Evolutionary conservation across 495 filamentous ascomycete genomes (phyloP), one percentile per base, ranked within the genome.

Genomic region (Massariosphaeria phaeospora): DNA sequence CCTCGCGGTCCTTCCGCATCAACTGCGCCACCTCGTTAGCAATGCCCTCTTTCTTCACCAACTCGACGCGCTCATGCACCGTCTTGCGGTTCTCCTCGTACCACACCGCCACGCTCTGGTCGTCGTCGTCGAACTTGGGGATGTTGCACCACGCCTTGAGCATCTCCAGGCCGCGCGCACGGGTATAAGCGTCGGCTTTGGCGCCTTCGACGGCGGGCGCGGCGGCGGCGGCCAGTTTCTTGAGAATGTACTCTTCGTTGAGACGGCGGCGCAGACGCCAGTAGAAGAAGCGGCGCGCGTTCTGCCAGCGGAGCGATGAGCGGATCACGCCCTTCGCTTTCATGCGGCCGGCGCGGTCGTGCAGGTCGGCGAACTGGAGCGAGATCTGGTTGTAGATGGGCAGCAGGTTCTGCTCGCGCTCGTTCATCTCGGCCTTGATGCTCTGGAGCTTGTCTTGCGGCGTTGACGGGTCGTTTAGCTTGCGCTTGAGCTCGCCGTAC

Each of bases 211-310:
- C 31, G 13, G 38, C 8, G 12, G 61, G 52, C 1, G 57, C 63
- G 15, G 72, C 65, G 7, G 84, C 80, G 21, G 76, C 63, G 20
- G 81, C 72, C 81, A 97, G 87, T 69, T 86, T 84, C 73, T 89
- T 91, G 69, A 97, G 77, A 67, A 97, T 87, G 67, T 88, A 85
- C 72, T 98, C 91, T 73, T 98, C 93, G 72, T 94, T 96, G 64
- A 98, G 77, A 73, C 94, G 82, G 69, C 93, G 88, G 70, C 93
- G 91, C 48, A 95, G 85, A 77, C 93, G 91, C 93, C 93, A 98
- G 84, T 96, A 98, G 82, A 98, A 97, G 87, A 96, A 98, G 67
- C 94, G 88, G 59, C 93, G 84, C 40, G 91, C 84, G 56, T 96
- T 83, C 68, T 82, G 78, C 94, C 91, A 98, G 66, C 81, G 77